Evolutionary conservation across 306 rosid genomes (phyloP).

Genomic region (Ochetophila trinervis): DNA sequence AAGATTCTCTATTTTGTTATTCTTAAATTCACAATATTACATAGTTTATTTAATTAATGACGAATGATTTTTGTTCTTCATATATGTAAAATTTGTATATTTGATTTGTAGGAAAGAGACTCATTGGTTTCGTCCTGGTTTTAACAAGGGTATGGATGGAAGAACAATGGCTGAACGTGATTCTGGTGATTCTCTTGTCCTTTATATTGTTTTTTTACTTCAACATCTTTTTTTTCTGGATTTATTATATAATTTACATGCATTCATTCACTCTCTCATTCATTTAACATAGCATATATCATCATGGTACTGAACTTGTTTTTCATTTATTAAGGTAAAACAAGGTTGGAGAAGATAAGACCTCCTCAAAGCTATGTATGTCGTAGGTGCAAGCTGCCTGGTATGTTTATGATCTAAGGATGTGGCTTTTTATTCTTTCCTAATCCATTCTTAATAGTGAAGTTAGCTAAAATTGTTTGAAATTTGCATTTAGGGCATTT

Average conservation of each 20-base stretch:
- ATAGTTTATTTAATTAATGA: too few species aligned
- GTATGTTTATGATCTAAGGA: slow-evolving; percentile 52
- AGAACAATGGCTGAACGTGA: slow-evolving; percentile 86
- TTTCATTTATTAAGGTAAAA: slow-evolving; percentile 31
- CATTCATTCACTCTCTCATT: background rate
- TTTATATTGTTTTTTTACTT: slow-evolving; percentile 3
- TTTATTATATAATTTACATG: background rate
- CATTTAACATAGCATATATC: background rate
- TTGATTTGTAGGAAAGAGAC: slow-evolving; percentile 72
- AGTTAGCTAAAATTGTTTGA: background rate
- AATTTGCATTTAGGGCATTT: slow-evolving; percentile 63
- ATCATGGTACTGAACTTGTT: slow-evolving; percentile 19
- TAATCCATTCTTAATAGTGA: too few species aligned
- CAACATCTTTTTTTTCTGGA: background rate
- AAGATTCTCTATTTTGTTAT: slow-evolving; percentile 26
- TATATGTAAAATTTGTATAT: slow-evolving; percentile 10
- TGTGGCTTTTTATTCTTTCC: background rate
- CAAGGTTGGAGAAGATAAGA: slow-evolving; percentile 80
- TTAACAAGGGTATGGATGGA: slow-evolving; percentile 82
- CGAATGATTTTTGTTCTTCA: background rate
- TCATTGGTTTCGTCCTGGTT: slow-evolving; percentile 72
- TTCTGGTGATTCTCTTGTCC: slow-evolving; percentile 56
- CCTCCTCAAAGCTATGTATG: slow-evolving; percentile 97
- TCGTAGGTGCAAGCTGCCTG: slow-evolving; percentile 90
- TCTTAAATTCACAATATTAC: background rate